phyloP scores from a whole-genome alignment of 257 asterid species.

The Solanum bulbocastanum region DNA sequence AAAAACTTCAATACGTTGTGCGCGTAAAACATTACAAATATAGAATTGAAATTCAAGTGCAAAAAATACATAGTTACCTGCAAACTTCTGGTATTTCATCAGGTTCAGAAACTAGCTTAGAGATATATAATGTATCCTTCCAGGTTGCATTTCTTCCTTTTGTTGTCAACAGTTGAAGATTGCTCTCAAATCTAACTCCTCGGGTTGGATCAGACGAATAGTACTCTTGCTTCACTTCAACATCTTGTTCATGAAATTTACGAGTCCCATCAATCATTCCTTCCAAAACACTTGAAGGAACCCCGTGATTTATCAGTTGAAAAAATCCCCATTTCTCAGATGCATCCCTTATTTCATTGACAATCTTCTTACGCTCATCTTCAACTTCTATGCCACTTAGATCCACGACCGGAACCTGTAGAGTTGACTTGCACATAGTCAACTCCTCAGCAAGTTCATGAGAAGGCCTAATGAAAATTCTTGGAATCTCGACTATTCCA shows the following conservation, averaged over 20 bases:
- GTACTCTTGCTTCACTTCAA: constrained; percentile 31
- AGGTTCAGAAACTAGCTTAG: constrained; percentile 11
- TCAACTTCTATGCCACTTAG: constrained; percentile 11
- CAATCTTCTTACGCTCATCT: constrained; percentile 6
- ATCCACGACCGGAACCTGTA: constrained; percentile 41
- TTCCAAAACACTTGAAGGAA: constrained; percentile 30
- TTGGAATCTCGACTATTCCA: constrained; percentile 12
- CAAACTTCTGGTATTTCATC: constrained; percentile 45
- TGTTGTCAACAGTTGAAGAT: constrained; percentile 39
- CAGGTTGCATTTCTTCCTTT: constrained; percentile 37
- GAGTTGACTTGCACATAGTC: not conserved
- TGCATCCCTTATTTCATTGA: constrained; percentile 25
- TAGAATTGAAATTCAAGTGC: rapidly evolving
- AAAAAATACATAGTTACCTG: constrained; percentile 16
- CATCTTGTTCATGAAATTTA: constrained; percentile 55
- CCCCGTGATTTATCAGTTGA: constrained; percentile 53
- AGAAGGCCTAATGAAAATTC: constrained; percentile 20
- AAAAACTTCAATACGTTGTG: not conserved
- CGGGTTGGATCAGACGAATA: constrained; percentile 17
- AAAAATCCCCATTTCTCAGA: constrained; percentile 54
- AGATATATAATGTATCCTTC: constrained; percentile 54
- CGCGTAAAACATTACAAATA: not conserved
- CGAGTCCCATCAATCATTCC: constrained; percentile 41
- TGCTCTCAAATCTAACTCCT: constrained; percentile 45
- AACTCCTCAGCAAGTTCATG: constrained; percentile 31